Evolutionary conservation across 2,329 filamentous ascomycete species (phyloP).

Genomic region (Juglanconis juglandina): DNA sequence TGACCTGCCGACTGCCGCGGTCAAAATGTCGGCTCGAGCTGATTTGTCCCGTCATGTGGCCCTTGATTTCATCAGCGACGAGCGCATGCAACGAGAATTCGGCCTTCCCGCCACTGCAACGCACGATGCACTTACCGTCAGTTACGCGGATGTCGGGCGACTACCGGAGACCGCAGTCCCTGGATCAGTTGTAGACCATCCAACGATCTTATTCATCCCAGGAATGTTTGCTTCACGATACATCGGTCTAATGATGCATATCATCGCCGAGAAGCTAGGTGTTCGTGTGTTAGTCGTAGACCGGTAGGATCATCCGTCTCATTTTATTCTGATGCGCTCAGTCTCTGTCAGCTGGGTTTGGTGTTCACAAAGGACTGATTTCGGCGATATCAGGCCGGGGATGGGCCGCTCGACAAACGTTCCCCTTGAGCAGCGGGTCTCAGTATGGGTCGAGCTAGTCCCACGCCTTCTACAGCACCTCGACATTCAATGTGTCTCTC

Average conservation of each 20-base stretch:
- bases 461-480: conserved; percentile 9
- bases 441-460: conserved; percentile 19
- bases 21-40: too few species aligned
- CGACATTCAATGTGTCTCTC: conserved; percentile 6
- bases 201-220: conserved; percentile 15
- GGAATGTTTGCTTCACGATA: conserved; percentile 23
- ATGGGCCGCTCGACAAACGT: conserved; percentile 14
- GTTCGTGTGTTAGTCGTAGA: conserved; percentile 15
- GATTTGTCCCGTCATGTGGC: not conserved
- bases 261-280: conserved; percentile 15
- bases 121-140: conserved; percentile 20
- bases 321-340: not conserved
- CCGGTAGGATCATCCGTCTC: conserved; percentile 8
- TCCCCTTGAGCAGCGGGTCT: conserved; percentile 3
- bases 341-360: not conserved
- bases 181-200: not conserved
- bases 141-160: conserved; percentile 14
- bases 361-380: not conserved
- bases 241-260: conserved; percentile 11
- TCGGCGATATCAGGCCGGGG: conserved; percentile 16
- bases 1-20: too few species aligned
- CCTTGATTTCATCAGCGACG: not conserved
- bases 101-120: conserved; percentile 15
- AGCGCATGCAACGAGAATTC: conserved; percentile 17
- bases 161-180: not conserved